Evolutionary conservation across 352 stramenopile species (phyloP).

Genomic region (Phytophthora sp.): DNA sequence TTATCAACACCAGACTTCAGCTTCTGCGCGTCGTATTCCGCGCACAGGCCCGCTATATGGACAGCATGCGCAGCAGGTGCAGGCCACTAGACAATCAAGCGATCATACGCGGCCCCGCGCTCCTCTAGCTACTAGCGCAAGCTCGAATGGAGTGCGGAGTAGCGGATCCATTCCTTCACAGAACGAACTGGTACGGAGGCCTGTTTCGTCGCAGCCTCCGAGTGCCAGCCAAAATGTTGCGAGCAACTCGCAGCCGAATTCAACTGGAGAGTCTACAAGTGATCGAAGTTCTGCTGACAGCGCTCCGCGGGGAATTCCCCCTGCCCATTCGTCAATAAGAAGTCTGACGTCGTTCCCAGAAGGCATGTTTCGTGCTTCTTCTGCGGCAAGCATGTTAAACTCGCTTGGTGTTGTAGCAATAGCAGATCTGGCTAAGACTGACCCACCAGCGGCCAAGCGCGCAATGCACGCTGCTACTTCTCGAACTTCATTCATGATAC

Average conservation of each 20-base stretch:
- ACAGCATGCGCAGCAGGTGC: slow-evolving; percentile 22
- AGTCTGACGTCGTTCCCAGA: not conserved
- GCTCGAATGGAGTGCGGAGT: not conserved
- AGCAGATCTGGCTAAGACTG: slow-evolving; percentile 21
- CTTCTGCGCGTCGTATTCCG: not conserved
- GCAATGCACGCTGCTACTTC: not conserved
- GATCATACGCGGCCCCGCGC: not conserved
- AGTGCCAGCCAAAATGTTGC: not conserved
- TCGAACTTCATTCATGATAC: slow-evolving; percentile 6
- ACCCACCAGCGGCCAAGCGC: not conserved
- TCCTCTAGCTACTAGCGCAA: not conserved
- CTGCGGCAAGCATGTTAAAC: not conserved
- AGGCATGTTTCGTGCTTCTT: too few relatives aligned
- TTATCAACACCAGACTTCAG: not conserved
- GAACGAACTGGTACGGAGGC: not conserved
- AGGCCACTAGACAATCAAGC: not conserved
- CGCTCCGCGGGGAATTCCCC: not conserved
- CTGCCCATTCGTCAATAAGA: not conserved
- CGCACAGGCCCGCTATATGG: not conserved
- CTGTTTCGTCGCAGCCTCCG: not conserved
- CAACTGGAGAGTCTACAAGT: slow-evolving; percentile 1
- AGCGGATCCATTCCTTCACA: not conserved
- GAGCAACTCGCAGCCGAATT: not conserved
- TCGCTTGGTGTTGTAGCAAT: slow-evolving; percentile 26
- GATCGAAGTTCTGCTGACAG: slow-evolving; percentile 1